These are phyloP conservation scores for Stevia rebaudiana DNA, from an alignment of 140 eudicot species.

Conservation along the genomic window DNA sequence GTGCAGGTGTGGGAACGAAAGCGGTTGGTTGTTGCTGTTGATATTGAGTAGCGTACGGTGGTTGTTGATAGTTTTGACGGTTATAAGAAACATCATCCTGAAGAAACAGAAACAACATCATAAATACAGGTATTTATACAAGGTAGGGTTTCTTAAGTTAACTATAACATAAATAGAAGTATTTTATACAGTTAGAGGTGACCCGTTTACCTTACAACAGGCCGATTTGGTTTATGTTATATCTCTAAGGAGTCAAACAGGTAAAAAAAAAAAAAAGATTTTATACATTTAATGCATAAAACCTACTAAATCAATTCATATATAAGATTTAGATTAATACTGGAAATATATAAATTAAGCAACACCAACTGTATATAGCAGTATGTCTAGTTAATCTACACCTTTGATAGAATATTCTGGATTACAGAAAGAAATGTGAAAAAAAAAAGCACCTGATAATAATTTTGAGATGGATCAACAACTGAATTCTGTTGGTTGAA, in stretches of 20 bases:
- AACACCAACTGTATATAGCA: too few relatives aligned
- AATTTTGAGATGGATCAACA: slow-evolving; percentile 42
- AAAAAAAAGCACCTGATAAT: slow-evolving; percentile 44
- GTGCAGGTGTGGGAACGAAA: slow-evolving; percentile 63
- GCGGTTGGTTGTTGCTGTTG: slow-evolving; percentile 52
- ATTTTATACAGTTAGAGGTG: not conserved
- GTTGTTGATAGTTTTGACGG: slow-evolving; percentile 56
- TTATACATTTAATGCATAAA: not conserved
- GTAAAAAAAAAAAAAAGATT: not conserved
- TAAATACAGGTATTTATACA: not conserved
- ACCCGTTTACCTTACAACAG: not conserved
- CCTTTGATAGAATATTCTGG: not conserved
- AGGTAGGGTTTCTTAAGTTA: not conserved
- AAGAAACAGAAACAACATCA: slow-evolving; percentile 3
- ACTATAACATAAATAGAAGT: too few relatives aligned
- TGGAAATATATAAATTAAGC: too few relatives aligned
- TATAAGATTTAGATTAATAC: too few relatives aligned
- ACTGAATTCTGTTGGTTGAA: slow-evolving; percentile 46
- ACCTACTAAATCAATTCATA: not conserved
- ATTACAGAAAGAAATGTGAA: not conserved
- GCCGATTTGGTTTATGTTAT: not conserved
- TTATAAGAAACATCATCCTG: slow-evolving; percentile 31
- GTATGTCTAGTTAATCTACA: not conserved
- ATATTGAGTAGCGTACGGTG: slow-evolving; percentile 48
- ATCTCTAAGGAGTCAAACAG: not conserved